These are phyloP conservation scores for Apodospora peruviana DNA, from an alignment of 495 filamentous ascomycete genomes.

Conservation along the genomic window DNA sequence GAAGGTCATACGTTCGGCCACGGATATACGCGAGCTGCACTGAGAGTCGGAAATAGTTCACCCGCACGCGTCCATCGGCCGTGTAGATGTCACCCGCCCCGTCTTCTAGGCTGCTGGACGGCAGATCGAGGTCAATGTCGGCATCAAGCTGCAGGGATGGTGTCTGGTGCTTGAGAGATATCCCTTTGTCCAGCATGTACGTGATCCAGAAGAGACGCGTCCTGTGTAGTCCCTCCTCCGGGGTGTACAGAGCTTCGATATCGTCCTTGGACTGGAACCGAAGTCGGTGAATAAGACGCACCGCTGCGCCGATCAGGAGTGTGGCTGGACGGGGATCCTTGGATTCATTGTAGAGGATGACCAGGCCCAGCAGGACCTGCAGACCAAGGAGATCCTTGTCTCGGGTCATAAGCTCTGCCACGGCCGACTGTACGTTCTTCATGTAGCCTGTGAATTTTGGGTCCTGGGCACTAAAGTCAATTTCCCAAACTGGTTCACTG, in stretches of 20 bases:
- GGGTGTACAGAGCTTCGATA: slow-evolving; percentile 10
- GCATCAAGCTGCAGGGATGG: slow-evolving; percentile 24
- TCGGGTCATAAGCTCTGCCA: no score
- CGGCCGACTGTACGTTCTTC: no score
- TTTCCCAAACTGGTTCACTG: no score
- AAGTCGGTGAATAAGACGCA: slow-evolving; percentile 23
- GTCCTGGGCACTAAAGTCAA: no score
- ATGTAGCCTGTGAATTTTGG: no score
- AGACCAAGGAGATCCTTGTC: no score
- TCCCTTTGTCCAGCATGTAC: slow-evolving; percentile 27
- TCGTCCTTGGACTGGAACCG: slow-evolving; percentile 17
- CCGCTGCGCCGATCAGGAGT: slow-evolving; percentile 26
- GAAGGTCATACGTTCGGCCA: no score
- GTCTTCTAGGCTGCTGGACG: slow-evolving; percentile 8
- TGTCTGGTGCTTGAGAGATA: slow-evolving; percentile 20
- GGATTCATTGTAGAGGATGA: slow-evolving; percentile 21
- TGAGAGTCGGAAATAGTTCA: no score
- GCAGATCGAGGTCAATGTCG: slow-evolving; percentile 26
- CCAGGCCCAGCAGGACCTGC: slow-evolving; percentile 25
- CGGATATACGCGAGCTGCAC: no score
- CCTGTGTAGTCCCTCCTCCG: slow-evolving; percentile 21
- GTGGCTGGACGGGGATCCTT: slow-evolving; percentile 24
- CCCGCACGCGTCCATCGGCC: slow-evolving; percentile 18
- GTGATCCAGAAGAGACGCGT: slow-evolving; percentile 28
- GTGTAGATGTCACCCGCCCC: slow-evolving; percentile 18